Conservation (phyloP, 2,329 filamentous ascomycete genomes). For the Alternaria infectoria region DNA sequence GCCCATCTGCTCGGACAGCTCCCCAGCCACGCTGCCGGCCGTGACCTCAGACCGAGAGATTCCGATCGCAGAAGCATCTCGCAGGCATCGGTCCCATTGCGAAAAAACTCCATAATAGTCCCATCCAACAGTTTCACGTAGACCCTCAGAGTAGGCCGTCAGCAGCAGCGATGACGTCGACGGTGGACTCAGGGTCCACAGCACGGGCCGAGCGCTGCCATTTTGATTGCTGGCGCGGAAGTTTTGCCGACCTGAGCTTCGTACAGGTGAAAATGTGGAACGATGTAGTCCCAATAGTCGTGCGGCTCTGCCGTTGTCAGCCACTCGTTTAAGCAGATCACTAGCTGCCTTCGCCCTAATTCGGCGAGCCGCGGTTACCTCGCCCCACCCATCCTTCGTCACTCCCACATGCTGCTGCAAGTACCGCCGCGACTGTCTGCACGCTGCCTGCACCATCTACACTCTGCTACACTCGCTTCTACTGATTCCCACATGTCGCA, state of each 20-base stretch:
- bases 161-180: constrained; percentile 36
- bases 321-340: constrained; percentile 8
- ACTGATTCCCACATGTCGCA: constrained; percentile 11
- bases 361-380: constrained; percentile 28
- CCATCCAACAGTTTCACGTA: constrained; percentile 43
- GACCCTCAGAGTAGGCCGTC: constrained; percentile 13
- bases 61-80: constrained; percentile 28
- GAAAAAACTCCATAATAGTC: constrained; percentile 27
- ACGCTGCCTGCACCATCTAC: constrained; percentile 12
- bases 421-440: constrained; percentile 16
- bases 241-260: constrained; percentile 8
- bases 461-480: constrained; percentile 14
- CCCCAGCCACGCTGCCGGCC: constrained; percentile 13
- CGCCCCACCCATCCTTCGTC: constrained; percentile 23
- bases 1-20: constrained; percentile 7
- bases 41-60: constrained; percentile 14
- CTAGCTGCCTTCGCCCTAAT: constrained; percentile 9
- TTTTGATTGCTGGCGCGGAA: constrained; percentile 5
- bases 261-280: not conserved
- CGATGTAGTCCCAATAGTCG: not conserved
- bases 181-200: constrained; percentile 36
- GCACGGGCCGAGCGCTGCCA: constrained; percentile 15
- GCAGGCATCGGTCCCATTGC: constrained; percentile 18
- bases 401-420: constrained; percentile 15
- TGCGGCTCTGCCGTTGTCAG: constrained; percentile 20